phyloP scores from a whole-genome alignment of 371 early-diverging fungal species.

The Mortierella sp. region DNA sequence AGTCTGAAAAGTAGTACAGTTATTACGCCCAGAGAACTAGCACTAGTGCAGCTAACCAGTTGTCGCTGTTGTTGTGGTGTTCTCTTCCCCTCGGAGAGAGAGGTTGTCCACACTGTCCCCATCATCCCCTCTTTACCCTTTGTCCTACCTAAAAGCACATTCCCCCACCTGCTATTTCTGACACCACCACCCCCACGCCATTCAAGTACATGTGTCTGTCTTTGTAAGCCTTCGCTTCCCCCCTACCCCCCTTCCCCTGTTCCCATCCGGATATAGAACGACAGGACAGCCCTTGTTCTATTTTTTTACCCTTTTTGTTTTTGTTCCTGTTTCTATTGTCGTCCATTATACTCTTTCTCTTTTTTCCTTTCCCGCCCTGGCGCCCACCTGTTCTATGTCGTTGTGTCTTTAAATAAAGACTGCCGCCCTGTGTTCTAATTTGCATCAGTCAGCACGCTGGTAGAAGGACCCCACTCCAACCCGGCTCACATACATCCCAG shows the following conservation, averaged over 20 bases:
- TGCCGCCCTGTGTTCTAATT: neutral
- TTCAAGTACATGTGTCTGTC: neutral
- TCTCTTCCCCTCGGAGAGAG: neutral
- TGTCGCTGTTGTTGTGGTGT: neutral
- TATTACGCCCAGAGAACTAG: too few species aligned
- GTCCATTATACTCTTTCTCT: neutral
- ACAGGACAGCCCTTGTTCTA: neutral
- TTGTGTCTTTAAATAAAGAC: too few species aligned
- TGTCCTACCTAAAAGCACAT: neutral
- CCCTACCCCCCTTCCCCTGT: too few species aligned
- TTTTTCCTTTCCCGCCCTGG: neutral
- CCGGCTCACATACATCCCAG: neutral
- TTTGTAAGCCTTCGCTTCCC: neutral
- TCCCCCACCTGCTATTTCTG: neutral
- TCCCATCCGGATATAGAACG: too few species aligned
- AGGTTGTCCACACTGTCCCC: neutral
- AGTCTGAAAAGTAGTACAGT: neutral
- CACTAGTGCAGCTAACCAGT: neutral
- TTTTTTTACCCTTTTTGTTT: neutral
- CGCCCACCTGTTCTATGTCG: neutral
- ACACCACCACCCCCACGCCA: neutral
- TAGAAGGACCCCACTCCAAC: neutral
- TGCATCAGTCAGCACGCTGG: neutral
- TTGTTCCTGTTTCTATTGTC: neutral
- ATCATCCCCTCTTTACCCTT: neutral